Evolutionary conservation across 805 yeast species (phyloP).

Genomic region (Schwanniomyces vanrijiae): DNA sequence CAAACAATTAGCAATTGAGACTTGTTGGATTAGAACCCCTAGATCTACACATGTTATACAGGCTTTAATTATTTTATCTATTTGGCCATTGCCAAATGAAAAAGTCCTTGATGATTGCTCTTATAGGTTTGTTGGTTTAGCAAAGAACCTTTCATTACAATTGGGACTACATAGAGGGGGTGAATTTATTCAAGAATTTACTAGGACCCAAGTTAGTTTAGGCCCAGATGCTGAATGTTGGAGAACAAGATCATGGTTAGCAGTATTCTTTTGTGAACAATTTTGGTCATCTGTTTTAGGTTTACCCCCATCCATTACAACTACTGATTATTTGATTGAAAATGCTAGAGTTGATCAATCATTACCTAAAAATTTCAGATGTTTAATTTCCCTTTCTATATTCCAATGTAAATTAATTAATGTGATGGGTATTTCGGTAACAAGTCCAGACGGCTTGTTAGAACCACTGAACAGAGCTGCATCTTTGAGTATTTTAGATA

Average conservation of each 20-base stretch:
- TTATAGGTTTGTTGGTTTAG: conserved; percentile 83
- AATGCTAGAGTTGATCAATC: conserved; percentile 66
- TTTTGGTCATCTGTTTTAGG: conserved; percentile 89
- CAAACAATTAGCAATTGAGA: conserved; percentile 84
- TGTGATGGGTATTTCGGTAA: conserved; percentile 84
- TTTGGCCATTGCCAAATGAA: conserved; percentile 93
- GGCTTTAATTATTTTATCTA: conserved; percentile 77
- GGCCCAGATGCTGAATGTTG: conserved; percentile 87
- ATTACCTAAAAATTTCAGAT: conserved; percentile 70
- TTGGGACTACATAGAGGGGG: conserved; percentile 86
- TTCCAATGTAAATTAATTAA: conserved; percentile 82
- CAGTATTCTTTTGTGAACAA: conserved; percentile 83
- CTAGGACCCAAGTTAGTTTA: conserved; percentile 82
- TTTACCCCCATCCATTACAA: conserved; percentile 80
- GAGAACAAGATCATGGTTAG: conserved; percentile 93
- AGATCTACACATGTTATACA: conserved; percentile 92
- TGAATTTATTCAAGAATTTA: conserved; percentile 84
- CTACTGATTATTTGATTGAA: conserved; percentile 76
- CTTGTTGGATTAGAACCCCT: conserved; percentile 92
- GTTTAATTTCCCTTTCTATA: conserved; percentile 69
- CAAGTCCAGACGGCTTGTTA: conserved; percentile 84
- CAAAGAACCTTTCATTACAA: conserved; percentile 80
- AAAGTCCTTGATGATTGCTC: conserved; percentile 91
- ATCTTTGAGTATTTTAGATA: conserved; percentile 69
- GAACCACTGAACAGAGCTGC: conserved; percentile 83